Conservation (phyloP, 495 filamentous ascomycete species). For the Melanomma pulvis-pyrius region DNA sequence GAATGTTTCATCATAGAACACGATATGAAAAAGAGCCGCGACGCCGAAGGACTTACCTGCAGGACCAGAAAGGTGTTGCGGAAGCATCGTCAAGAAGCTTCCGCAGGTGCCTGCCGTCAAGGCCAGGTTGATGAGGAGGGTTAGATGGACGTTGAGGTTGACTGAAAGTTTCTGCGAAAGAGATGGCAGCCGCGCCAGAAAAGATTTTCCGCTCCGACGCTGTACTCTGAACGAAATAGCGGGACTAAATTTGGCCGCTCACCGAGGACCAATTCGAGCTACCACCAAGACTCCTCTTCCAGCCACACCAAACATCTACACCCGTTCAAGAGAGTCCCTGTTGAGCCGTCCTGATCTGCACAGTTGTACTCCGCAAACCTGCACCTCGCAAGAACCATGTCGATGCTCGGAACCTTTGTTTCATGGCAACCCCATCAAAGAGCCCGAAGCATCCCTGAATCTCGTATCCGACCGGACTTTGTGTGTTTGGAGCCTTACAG, state of each 20-base stretch:
- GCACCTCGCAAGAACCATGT: neutral
- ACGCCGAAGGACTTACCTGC: neutral
- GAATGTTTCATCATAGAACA: slow-evolving; percentile 36
- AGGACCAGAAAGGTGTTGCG: neutral
- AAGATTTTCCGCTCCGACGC: too few species aligned
- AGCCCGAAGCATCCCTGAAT: neutral
- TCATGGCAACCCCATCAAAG: neutral
- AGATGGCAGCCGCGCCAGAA: too few species aligned
- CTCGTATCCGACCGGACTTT: neutral
- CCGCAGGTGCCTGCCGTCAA: neutral
- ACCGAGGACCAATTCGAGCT: too few species aligned
- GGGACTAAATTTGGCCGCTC: too few species aligned
- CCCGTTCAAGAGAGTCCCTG: too few species aligned
- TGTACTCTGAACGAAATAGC: too few species aligned
- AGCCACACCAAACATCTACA: too few species aligned
- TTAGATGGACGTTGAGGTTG: neutral
- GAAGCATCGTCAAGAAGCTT: neutral
- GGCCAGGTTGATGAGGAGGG: neutral
- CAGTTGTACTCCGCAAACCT: neutral
- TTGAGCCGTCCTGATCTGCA: neutral
- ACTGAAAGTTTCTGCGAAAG: too few species aligned
- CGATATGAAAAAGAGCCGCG: neutral
- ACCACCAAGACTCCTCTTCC: too few species aligned
- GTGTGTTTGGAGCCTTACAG: neutral
- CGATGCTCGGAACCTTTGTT: neutral